Base-by-base conservation (phyloP, 108 stramenopile species). In the Cyclostephanos tholiformis region DNA sequence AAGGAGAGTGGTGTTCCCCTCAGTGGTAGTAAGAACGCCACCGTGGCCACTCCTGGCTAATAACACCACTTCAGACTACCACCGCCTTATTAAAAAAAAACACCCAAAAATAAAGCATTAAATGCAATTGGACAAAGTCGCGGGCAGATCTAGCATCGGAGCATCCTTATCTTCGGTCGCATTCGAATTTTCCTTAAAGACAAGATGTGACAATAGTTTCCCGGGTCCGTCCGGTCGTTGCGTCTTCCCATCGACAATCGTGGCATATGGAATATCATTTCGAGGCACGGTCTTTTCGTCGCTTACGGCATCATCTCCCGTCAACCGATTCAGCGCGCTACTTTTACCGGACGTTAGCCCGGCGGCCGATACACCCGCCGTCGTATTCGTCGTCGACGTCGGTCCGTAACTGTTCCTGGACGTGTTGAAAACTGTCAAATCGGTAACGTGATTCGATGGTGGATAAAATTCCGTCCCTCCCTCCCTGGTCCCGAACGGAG, bases 401-500 rank as follows among this genome's bases (percentile, higher is more conserved):
- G 44, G 44, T 9, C 80, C 80, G 60, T 74, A 74, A 59, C 80
- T 74, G 12, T 74, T 69, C 35, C 80, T 67, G 35, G 65, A 59
- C 7, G 80, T 81, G 52, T 81, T 81, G 46, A 81, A 81, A 19
- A 81, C 73, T 23, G 58, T 26, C 69, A 74, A 58, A 52, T 74
- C 80, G 22, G 62, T 32, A 4, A 74, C 44, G 2, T 51, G 64
- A 43, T 63, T 74, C 7, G 73, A 41, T 0, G 80, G 66, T 6
- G 79, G 72, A 46, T 74, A 64, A 69, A 80, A 74, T 38, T 80
- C 79, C 27, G 79, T 64, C 19, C 79, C 79, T 2, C 67, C 73
- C 23, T 70, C 80, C 61, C 80, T 74, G 9, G 63, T 65, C 20
- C 72, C 67, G 10, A 69, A 62, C 0, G 62, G 53, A 22, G 80